phyloP scores from a whole-genome alignment of 768 basidiomycete genomes.

The Tylopilus rubrobrunneus region DNA sequence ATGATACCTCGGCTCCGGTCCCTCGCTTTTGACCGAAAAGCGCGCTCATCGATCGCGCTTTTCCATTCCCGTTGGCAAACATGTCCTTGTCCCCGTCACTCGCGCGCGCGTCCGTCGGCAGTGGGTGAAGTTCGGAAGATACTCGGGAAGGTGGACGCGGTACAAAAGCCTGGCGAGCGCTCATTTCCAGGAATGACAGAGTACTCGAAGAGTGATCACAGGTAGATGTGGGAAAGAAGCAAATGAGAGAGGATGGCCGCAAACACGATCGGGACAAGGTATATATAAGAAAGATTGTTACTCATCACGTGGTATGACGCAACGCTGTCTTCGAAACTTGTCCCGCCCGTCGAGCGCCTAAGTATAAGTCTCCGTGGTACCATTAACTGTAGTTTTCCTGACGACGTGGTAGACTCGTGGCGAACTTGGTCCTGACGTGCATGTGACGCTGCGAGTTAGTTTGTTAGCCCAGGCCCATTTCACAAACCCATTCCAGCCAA shows the following conservation, averaged over 20 bases:
- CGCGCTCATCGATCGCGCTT: slow-evolving; percentile 20
- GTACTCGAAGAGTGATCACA: background rate
- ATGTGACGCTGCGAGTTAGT: too few species aligned
- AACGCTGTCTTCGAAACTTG: too few species aligned
- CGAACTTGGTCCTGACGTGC: too few species aligned
- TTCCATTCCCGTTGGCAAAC: slow-evolving; percentile 8
- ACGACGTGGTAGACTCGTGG: too few species aligned
- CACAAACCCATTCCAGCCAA: too few species aligned
- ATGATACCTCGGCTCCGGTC: background rate
- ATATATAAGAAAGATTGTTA: slow-evolving; percentile 1
- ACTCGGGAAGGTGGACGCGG: slow-evolving; percentile 18
- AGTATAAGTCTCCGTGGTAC: too few species aligned
- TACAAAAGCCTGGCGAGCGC: slow-evolving; percentile 25
- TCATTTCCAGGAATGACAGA: slow-evolving; percentile 14
- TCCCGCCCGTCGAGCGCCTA: too few species aligned
- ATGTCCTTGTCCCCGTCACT: slow-evolving; percentile 7
- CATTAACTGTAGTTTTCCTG: too few species aligned
- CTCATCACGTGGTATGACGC: slow-evolving; percentile 13
- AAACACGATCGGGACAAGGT: background rate
- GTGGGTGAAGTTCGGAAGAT: slow-evolving; percentile 7
- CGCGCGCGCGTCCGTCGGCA: background rate
- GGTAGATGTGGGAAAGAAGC: background rate
- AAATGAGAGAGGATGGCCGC: background rate
- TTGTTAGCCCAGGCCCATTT: too few species aligned
- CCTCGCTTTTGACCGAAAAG: slow-evolving; percentile 20